phyloP scores from a whole-genome alignment of 2,329 filamentous ascomycete species.

The Calonectria montana region DNA sequence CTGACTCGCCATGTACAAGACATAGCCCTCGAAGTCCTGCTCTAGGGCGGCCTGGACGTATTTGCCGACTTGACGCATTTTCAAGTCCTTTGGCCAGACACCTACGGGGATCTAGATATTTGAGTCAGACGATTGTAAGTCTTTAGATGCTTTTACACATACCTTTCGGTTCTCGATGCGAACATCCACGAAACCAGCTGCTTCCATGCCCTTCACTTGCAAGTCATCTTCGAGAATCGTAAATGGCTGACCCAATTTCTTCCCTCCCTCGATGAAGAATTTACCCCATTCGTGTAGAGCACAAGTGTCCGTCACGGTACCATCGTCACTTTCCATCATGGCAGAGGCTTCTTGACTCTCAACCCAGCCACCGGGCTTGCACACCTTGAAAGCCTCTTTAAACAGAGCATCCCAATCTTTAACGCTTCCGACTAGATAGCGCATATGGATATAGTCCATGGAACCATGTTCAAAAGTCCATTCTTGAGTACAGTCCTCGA shows the following conservation, averaged over 20 bases:
- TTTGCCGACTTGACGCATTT: constrained; percentile 18
- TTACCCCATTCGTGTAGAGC: constrained; percentile 44
- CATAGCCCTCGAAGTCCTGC: constrained; percentile 27
- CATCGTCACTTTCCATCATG: constrained; percentile 46
- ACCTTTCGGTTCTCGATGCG: constrained; percentile 34
- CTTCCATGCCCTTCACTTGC: constrained; percentile 34
- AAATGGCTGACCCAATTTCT: constrained; percentile 45
- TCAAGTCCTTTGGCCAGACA: constrained; percentile 23
- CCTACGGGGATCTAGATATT: constrained; percentile 14
- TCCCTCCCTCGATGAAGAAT: constrained; percentile 44
- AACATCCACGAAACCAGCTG: constrained; percentile 35
- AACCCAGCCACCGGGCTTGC: constrained; percentile 65
- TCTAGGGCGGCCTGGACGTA: constrained; percentile 22
- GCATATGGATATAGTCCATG: constrained; percentile 72
- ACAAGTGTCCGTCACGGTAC: constrained; percentile 41
- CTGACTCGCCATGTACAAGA: constrained; percentile 26
- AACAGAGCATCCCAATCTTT: constrained; percentile 67
- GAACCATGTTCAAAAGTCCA: constrained; percentile 45
- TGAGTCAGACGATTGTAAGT: background rate
- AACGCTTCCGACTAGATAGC: constrained; percentile 67
- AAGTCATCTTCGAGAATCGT: constrained; percentile 35
- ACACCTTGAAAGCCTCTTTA: constrained; percentile 59
- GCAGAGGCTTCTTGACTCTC: constrained; percentile 47
- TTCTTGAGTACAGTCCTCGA: constrained; percentile 45
- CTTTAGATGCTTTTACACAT: background rate